phyloP scores from a whole-genome alignment of 2,329 filamentous ascomycete genomes.

The Graphium sp. region DNA sequence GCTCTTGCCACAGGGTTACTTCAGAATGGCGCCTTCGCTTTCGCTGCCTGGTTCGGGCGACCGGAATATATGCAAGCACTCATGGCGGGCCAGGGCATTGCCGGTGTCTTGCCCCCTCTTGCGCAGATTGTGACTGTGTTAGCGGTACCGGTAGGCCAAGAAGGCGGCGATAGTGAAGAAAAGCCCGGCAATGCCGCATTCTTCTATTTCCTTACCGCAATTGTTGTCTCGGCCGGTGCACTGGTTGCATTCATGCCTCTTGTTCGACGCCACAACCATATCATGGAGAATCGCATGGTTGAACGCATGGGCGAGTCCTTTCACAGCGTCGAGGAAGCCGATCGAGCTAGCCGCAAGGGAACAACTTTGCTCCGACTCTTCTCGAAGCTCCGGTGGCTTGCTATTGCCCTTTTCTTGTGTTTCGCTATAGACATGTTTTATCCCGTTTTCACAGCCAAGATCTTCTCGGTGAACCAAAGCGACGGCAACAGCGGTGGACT shows the following conservation, averaged over 20 bases:
- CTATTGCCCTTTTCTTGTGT: slow-evolving; percentile 60
- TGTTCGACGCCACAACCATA: slow-evolving; percentile 38
- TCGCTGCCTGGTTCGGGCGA: slow-evolving; percentile 68
- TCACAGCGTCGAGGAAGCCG: slow-evolving; percentile 32
- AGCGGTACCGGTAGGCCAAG: slow-evolving; percentile 39
- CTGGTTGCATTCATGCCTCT: slow-evolving; percentile 63
- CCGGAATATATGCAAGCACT: slow-evolving; percentile 89
- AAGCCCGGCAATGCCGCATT: slow-evolving; percentile 55
- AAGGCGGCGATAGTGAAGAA: slow-evolving; percentile 16
- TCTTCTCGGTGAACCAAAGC: slow-evolving; percentile 21
- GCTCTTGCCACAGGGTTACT: slow-evolving; percentile 70
- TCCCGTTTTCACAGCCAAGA: slow-evolving; percentile 73
- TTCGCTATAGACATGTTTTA: slow-evolving; percentile 87
- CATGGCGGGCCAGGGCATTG: slow-evolving; percentile 87
- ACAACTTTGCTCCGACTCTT: slow-evolving; percentile 48
- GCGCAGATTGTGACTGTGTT: slow-evolving; percentile 78
- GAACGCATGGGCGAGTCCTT: slow-evolving; percentile 31
- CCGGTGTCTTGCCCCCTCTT: slow-evolving; percentile 75
- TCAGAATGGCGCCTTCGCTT: slow-evolving; percentile 91
- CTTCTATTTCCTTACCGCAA: slow-evolving; percentile 80
- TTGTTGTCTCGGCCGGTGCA: slow-evolving; percentile 52
- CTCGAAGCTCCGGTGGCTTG: slow-evolving; percentile 62
- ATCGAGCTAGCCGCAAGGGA: slow-evolving; percentile 29
- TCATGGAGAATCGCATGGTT: slow-evolving; percentile 30
- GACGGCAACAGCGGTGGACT: slow-evolving; percentile 30